Base-by-base conservation (phyloP, 306 rosid genomes). In the Rosa multiflora region DNA sequence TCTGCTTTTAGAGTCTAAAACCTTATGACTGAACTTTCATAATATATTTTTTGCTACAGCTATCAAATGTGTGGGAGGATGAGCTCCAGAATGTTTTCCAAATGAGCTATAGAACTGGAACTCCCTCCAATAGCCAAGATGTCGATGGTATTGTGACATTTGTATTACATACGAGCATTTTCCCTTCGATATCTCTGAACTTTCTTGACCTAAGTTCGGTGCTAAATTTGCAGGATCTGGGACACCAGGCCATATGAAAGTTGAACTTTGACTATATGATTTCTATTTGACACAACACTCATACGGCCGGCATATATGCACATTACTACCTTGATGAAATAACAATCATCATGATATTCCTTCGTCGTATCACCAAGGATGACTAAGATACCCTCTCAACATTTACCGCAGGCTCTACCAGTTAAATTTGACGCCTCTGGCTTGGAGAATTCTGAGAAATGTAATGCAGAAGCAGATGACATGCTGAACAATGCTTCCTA, bases 21-120 rank as follows among this genome's bases (percentile, higher is more conserved):
- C 35, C 15, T 64, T 70, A 18, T 74, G 21, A 67, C 84, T 77
- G 73, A 82, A 74, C 48, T 11, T 84, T 75, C 74, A 81, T 81
- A 32, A 32, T 79, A 77, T 80, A 9, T 76, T 20, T 81, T 62
- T 72, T 75, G 81, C 63, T 76, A 70, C 79, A 95, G 98, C 82
- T 90, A 53, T 87, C 91, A 5, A 90, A 93, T 21, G 85, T 76
- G 70, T 96, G 99, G 99, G 99, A 93, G 63, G 96, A 93, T 69
- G 99, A 93, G 79, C 97, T 96, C 81, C 92, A 93, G 88, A 91
- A 91, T 84, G 91, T 88, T 64, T 85, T 96, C 78, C 99, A 90
- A 53, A 88, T 91, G 98, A 89, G 89, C 87, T 90, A 82, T 72
- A 91, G 89, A 52, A 73, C 86, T 47, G 44, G 90, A 73, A 86